Conservation (phyloP, 306 rosid genomes). For the Elaeagnus macrophylla region DNA sequence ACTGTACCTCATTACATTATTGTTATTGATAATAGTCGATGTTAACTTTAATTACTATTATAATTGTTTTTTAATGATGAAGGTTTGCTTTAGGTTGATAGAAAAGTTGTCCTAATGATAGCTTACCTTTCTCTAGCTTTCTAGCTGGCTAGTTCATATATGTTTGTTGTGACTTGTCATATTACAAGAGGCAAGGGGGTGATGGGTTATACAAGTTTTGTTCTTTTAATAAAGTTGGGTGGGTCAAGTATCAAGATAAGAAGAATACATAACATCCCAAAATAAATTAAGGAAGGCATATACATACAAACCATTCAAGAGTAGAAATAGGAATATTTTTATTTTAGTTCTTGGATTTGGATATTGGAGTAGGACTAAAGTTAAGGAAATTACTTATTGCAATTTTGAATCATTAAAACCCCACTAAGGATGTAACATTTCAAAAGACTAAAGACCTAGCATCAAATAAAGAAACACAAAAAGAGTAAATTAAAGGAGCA, state of each 20-base stretch:
- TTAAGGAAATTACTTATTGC: slow-evolving; percentile 47
- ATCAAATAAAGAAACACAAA: slow-evolving; percentile 20
- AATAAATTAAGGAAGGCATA: slow-evolving; percentile 23
- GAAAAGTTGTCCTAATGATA: no score
- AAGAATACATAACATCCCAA: slow-evolving; percentile 45
- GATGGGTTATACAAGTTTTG: slow-evolving; percentile 15
- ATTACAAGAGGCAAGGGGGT: slow-evolving; percentile 1
- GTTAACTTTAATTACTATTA: no score
- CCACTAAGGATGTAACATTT: slow-evolving; percentile 39
- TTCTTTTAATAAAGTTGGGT: slow-evolving; percentile 29
- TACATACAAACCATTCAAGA: slow-evolving; percentile 37
- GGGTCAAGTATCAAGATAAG: slow-evolving; percentile 37
- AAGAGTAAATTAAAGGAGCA: slow-evolving; percentile 15
- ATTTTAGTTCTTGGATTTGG: slow-evolving; percentile 35
- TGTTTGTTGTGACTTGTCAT: no score
- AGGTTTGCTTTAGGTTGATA: no score
- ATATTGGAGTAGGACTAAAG: slow-evolving; percentile 61
- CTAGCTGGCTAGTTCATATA: no score
- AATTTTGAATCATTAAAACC: slow-evolving; percentile 32
- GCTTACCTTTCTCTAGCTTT: no score
- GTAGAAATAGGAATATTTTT: slow-evolving; percentile 36
- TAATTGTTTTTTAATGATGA: no score
- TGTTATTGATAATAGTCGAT: no score
- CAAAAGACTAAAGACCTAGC: slow-evolving; percentile 20
- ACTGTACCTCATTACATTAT: no score